Evolutionary conservation across 176 grass and related monocot species (phyloP).

Genomic region (Lolium rigidum): DNA sequence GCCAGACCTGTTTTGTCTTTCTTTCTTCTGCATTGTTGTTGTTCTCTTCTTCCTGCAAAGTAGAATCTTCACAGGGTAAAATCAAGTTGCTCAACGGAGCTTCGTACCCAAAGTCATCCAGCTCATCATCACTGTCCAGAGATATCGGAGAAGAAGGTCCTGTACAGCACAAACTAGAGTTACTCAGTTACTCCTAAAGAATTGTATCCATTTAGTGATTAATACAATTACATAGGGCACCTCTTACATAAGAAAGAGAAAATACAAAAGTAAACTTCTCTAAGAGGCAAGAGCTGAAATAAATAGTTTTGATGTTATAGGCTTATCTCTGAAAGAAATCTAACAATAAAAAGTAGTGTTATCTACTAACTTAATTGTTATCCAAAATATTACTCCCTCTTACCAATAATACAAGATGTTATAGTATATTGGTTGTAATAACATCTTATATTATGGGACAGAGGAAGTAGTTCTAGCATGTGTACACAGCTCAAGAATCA

Average conservation of each 20-base stretch:
- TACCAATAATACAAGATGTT: too few relatives aligned
- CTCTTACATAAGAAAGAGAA: not conserved
- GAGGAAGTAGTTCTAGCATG: too few relatives aligned
- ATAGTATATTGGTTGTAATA: too few relatives aligned
- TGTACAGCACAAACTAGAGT: slow-evolving; percentile 27
- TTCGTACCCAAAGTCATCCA: slow-evolving; percentile 12
- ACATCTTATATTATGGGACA: too few relatives aligned
- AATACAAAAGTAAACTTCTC: not conserved
- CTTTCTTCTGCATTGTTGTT: slow-evolving; percentile 54
- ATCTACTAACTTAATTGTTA: not conserved
- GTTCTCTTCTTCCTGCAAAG: slow-evolving; percentile 31
- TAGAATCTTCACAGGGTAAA: slow-evolving; percentile 25
- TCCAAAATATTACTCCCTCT: not conserved
- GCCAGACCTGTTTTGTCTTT: slow-evolving; percentile 51
- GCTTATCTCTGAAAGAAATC: not conserved
- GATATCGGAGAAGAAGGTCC: slow-evolving; percentile 51
- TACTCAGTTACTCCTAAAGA: not conserved
- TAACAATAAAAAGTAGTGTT: not conserved
- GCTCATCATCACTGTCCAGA: slow-evolving; percentile 67
- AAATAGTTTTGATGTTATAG: not conserved
- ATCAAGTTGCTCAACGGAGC: not conserved
- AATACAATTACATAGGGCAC: not conserved
- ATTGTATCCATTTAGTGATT: not conserved
- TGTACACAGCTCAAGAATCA: not conserved
- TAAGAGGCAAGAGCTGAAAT: not conserved